Base-by-base conservation (phyloP, 257 asterid genomes). In the Fraxinus cuspidata region DNA sequence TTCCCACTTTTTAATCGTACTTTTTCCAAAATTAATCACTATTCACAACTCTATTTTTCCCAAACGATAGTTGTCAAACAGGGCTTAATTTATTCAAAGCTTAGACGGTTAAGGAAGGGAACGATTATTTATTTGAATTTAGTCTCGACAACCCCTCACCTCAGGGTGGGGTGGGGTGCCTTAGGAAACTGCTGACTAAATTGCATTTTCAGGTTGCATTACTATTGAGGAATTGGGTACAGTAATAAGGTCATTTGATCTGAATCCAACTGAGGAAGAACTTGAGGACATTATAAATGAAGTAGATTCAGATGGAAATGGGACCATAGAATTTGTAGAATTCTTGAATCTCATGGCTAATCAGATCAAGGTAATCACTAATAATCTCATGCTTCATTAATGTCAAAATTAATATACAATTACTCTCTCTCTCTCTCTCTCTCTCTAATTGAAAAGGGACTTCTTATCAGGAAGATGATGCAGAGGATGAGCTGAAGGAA, bases 241-340 rank as follows among this genome's bases (percentile, higher is more conserved):
- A 3, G 89, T 87, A 3, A 84, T 87, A 7, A 78, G 88, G 76
- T 85, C 89, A 25, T 8, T 87, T 79, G 91, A 85, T 76, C 87
- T 85, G 75, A 87, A 85, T 38, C 89, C 87, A 38, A 84, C 83
- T 16, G 88, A 84, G 63, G 88, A 85, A 68, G 89, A 87, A 44
- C 79, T 87, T 23, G 83, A 65, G 21, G 85, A 80, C 68, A 85
- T 87, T 85, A 85, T 87, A 15, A 80, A 49, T 38, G 89, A 87
- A 70, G 88, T 87, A 69, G 90, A 87, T 81, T 84, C 88, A 44
- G 90, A 87, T 75, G 90, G 90, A 31, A 87, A 85, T 63, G 91
- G 87, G 0, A 47, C 87, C 40, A 87, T 84, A 13, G 91, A 87
- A 29, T 87, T 87, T 34, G n/a, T 74, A 0, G 89, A 87, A 56